Evolutionary conservation across 345 rosid species (phyloP), one percentile per base, ranked within the genome.

Genomic region (Raphanus sativus): DNA sequence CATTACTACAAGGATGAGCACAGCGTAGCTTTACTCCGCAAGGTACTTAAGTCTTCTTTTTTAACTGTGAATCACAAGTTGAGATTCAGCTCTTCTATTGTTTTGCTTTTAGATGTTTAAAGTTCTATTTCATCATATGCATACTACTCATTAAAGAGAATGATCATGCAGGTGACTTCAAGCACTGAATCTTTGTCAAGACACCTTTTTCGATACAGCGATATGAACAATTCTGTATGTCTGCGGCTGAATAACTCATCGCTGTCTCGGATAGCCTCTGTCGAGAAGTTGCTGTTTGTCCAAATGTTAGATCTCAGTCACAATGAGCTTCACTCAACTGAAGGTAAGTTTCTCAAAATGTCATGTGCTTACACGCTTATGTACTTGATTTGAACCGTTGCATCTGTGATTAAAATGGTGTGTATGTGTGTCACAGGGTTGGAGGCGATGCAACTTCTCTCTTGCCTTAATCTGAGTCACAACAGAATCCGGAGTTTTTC

Each of bases 251-350:
- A 85, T 85, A 88, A 92, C 28, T 79, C 90, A 76, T 88, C 90
- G 28, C 69, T 92, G 67, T 90, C 99, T 55, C 86, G 81, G 63
- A 45, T 89, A 73, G 91, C 97, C 58, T 84, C 87, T 66, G 80
- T 88, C 65, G 87, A 89, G 77, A 90, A 83, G 67, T 83, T 95
- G 25, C 74, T 95, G 75, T 91, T 96, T 96, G 97, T 95, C 67
- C 97, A 88, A 83, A 87, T 89, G 86, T 85, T 92, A 78, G 97
- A 95, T 81, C 91, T 95, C 61, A 86, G 98, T 84, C 86, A 87
- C 79, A 92, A 92, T 61, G 93, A 95, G 72, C 89, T 95, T 54
- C 88, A 30, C 69, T 92, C 98, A 70, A 74, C 92, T 65, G 94
- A 95, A 88, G 98, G 98, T 89, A 84, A 73, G 28, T 75, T 75